phyloP scores from a whole-genome alignment of 257 asterid genomes.

The Coffea eugenioides region DNA sequence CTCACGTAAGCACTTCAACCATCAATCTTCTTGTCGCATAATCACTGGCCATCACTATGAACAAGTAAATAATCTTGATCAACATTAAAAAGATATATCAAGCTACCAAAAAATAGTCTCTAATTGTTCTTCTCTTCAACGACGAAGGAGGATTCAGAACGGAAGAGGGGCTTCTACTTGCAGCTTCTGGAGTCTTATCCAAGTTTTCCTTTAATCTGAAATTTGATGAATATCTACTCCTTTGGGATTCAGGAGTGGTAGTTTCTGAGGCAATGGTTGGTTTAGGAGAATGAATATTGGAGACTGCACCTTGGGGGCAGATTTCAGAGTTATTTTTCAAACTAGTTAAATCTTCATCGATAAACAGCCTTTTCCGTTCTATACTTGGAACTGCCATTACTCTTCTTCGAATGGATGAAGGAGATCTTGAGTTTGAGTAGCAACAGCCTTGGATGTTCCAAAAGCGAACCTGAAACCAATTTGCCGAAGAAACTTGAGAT shows the following conservation, averaged over 20 bases:
- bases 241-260: slow-evolving; percentile 69
- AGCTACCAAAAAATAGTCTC: slow-evolving; percentile 66
- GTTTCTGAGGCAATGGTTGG: slow-evolving; percentile 34
- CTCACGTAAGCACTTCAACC: neutral
- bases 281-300: slow-evolving; percentile 27
- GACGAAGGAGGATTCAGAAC: slow-evolving; percentile 90
- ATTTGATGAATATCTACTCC: slow-evolving; percentile 36
- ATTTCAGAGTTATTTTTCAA: slow-evolving; percentile 23
- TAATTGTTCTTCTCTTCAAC: slow-evolving; percentile 70
- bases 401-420: slow-evolving; percentile 79
- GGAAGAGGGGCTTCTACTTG: slow-evolving; percentile 73
- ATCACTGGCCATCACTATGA: slow-evolving; percentile 3
- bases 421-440: slow-evolving; percentile 72
- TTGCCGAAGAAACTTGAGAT: slow-evolving; percentile 3
- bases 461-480: slow-evolving; percentile 54
- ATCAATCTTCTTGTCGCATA: neutral
- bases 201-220: slow-evolving; percentile 38
- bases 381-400: slow-evolving; percentile 56
- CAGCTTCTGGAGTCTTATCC: slow-evolving; percentile 59
- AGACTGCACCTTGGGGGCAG: slow-evolving; percentile 8
- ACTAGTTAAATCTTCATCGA: slow-evolving; percentile 36
- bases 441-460: slow-evolving; percentile 75
- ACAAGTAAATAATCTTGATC: neutral
- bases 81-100: slow-evolving; percentile 17
- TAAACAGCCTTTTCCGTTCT: slow-evolving; percentile 57